phyloP scores from a whole-genome alignment of 495 filamentous ascomycete genomes.

The Glonium stellatum region DNA sequence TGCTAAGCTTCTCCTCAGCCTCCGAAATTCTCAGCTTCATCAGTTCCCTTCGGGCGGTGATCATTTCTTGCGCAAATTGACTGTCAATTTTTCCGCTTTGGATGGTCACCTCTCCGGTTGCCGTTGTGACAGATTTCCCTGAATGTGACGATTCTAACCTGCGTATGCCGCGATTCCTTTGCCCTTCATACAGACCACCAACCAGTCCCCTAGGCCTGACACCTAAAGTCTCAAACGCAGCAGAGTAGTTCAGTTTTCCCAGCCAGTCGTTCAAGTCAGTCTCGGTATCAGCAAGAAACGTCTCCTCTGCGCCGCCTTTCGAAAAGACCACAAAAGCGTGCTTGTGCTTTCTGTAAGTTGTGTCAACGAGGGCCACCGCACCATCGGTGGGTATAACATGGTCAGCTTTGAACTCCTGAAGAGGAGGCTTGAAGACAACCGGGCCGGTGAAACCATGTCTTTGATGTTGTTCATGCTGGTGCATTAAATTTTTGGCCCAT shows the following conservation, averaged over 20 bases:
- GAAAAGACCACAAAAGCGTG: conserved; percentile 86
- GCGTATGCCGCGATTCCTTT: conserved; percentile 63
- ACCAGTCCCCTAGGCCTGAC: conserved; percentile 84
- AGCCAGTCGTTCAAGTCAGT: conserved; percentile 95
- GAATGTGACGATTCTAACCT: conserved; percentile 51
- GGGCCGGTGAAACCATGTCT: conserved; percentile 62
- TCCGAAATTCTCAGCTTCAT: conserved; percentile 79
- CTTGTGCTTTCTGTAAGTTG: conserved; percentile 90
- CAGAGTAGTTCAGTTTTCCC: conserved; percentile 91
- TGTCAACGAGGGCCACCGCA: conserved; percentile 81
- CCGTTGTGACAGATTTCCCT: conserved; percentile 53
- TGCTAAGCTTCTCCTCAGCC: conserved; percentile 69
- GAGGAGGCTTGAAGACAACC: conserved; percentile 79
- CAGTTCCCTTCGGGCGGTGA: conserved; percentile 68
- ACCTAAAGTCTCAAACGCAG: conserved; percentile 86
- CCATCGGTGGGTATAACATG: conserved; percentile 85
- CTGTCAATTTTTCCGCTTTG: conserved; percentile 63
- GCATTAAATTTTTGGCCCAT: conserved; percentile 87
- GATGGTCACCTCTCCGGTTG: conserved; percentile 63
- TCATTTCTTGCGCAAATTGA: conserved; percentile 75
- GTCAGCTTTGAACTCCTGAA: conserved; percentile 89
- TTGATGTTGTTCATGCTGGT: conserved; percentile 73
- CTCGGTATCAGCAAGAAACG: conserved; percentile 82
- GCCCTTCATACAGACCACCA: conserved; percentile 77
- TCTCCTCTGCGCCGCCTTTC: conserved; percentile 76